phyloP scores from a whole-genome alignment of 2,329 filamentous ascomycete genomes.

The Claviceps sp. region DNA sequence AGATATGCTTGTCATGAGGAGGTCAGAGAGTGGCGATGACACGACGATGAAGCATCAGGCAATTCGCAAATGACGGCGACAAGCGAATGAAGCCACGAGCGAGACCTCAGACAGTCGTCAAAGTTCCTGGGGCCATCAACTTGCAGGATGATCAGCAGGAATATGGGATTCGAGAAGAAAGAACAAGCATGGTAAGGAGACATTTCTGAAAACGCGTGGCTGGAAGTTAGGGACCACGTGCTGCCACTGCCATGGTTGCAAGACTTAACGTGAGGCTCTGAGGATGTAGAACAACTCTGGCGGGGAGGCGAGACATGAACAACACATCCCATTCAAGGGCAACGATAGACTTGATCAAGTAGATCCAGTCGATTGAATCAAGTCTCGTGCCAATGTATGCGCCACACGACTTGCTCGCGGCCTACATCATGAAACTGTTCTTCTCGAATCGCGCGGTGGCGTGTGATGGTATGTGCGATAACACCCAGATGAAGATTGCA shows the following conservation, averaged over 20 bases:
- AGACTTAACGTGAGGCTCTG: background rate
- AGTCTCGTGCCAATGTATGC: no score
- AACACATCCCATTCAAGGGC: background rate
- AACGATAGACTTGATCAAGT: no score
- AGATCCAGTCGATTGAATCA: no score
- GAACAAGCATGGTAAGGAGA: conserved; percentile 50
- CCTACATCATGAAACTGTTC: no score
- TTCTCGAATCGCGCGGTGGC: no score
- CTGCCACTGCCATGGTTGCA: background rate
- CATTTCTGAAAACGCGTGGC: conserved; percentile 39
- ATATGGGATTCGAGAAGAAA: conserved; percentile 48
- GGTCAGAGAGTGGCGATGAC: conserved; percentile 34
- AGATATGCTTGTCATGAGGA: conserved; percentile 33
- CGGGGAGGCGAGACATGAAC: background rate
- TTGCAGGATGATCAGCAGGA: conserved; percentile 42
- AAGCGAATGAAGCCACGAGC: no score
- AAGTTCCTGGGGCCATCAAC: conserved; percentile 51
- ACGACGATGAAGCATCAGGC: conserved; percentile 22
- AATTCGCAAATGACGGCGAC: conserved; percentile 12
- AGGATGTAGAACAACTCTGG: background rate
- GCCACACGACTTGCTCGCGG: no score
- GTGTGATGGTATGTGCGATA: no score
- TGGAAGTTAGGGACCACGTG: conserved; percentile 15
- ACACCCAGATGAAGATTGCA: no score
- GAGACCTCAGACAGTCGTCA: conserved; percentile 45